Evolutionary conservation across 495 filamentous ascomycete genomes (phyloP).

Genomic region (Penicillium cataractarum): DNA sequence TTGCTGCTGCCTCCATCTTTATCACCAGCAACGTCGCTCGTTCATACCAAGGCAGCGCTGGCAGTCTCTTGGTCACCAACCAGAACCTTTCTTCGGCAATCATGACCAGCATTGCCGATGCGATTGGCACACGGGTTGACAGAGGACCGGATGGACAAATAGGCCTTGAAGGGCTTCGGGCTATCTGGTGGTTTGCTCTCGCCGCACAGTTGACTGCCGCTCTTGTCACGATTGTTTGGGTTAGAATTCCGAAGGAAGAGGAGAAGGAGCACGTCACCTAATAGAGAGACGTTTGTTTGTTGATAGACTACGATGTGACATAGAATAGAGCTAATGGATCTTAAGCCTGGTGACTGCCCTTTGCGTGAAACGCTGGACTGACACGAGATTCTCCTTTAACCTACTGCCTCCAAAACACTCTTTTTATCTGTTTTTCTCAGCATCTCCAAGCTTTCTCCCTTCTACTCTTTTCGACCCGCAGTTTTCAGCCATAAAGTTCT

Average conservation of each 20-base stretch:
- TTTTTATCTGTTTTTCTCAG: neutral
- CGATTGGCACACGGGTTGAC: conserved; percentile 46
- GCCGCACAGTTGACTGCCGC: conserved; percentile 40
- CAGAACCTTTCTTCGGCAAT: conserved; percentile 42
- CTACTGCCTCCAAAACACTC: neutral
- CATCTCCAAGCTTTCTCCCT: neutral
- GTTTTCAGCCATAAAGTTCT: neutral
- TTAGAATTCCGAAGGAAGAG: conserved; percentile 52
- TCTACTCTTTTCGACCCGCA: neutral
- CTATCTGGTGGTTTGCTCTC: conserved; percentile 54
- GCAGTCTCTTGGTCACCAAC: conserved; percentile 32
- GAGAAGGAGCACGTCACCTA: conserved; percentile 52
- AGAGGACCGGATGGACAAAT: conserved; percentile 36
- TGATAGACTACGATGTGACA: neutral
- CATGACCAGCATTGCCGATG: conserved; percentile 48
- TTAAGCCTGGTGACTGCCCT: no score
- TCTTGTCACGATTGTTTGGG: conserved; percentile 42
- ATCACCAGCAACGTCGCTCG: conserved; percentile 36
- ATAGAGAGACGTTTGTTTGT: neutral
- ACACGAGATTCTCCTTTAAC: no score
- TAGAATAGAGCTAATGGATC: neutral
- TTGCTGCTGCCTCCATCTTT: conserved; percentile 38
- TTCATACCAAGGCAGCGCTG: conserved; percentile 35
- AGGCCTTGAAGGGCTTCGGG: conserved; percentile 42
- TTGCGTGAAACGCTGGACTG: no score